phyloP scores from a whole-genome alignment of 805 yeast genomes.

The Kodamaea laetipori region DNA sequence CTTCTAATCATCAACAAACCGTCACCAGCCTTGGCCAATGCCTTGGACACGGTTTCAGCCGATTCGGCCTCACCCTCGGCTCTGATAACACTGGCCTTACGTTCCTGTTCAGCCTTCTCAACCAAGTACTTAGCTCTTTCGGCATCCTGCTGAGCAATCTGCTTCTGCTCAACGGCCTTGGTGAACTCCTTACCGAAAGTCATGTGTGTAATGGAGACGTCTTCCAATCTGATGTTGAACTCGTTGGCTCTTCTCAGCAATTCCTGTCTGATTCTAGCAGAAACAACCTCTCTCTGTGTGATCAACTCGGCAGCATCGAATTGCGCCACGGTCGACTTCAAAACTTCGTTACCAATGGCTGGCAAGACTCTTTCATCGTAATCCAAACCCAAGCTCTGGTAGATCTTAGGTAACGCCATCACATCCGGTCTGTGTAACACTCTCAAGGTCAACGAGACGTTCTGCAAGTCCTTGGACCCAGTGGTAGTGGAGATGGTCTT shows the following conservation, averaged over 20 bases:
- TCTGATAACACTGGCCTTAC: slow-evolving; percentile 90
- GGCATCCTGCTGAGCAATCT: slow-evolving; percentile 99
- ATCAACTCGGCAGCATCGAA: slow-evolving; percentile 96
- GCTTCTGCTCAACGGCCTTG: slow-evolving; percentile 97
- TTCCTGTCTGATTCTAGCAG: slow-evolving; percentile 85
- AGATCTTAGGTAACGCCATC: slow-evolving; percentile 74
- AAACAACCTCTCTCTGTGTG: slow-evolving; percentile 94
- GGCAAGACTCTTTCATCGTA: slow-evolving; percentile 94
- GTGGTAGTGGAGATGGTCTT: slow-evolving; percentile 91
- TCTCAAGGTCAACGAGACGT: slow-evolving; percentile 88
- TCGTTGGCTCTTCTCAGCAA: slow-evolving; percentile 80
- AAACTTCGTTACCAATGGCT: slow-evolving; percentile 88
- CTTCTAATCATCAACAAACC: slow-evolving; percentile 92
- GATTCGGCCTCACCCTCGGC: slow-evolving; percentile 99
- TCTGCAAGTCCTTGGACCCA: slow-evolving; percentile 96
- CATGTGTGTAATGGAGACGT: slow-evolving; percentile 96
- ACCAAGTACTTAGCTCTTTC: slow-evolving; percentile 89
- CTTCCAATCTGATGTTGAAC: slow-evolving; percentile 89
- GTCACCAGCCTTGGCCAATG: slow-evolving; percentile 92
- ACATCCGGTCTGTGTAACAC: slow-evolving; percentile 95
- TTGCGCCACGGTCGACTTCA: slow-evolving; percentile 88
- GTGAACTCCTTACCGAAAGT: slow-evolving; percentile 96
- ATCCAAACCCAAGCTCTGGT: slow-evolving; percentile 89
- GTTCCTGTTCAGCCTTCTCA: slow-evolving; percentile 96
- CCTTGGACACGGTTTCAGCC: slow-evolving; percentile 92